Percentiles rank a stretch among this genome's conserved stretches.
These are phyloP conservation scores for Barbatosphaeria neglecta DNA, from an alignment of 495 filamentous ascomycete genomes.

Conservation along the genomic window DNA sequence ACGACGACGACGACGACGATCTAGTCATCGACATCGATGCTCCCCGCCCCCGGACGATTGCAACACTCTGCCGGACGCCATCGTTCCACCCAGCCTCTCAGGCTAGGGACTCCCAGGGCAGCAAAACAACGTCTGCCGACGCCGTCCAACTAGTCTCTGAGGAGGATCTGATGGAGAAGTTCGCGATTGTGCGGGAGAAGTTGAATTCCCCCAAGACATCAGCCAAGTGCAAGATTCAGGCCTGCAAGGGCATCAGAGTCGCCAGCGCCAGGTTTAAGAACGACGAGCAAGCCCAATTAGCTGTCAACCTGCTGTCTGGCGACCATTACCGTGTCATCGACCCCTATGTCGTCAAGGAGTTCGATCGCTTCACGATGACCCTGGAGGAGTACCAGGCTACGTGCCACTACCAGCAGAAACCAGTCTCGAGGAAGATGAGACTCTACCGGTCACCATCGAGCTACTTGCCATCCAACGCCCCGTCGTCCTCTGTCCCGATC, in stretches of 20 bases:
- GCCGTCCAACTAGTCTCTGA: background rate
- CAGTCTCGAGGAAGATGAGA: background rate
- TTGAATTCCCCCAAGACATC: background rate
- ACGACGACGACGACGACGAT: background rate
- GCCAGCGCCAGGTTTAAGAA: background rate
- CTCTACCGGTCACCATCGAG: background rate
- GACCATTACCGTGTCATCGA: background rate
- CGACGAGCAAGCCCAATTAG: background rate
- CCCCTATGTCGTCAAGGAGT: background rate
- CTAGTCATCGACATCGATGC: background rate
- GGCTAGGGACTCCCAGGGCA: too few species aligned
- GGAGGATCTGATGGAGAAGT: background rate
- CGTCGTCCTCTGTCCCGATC: background rate
- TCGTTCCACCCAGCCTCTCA: too few species aligned
- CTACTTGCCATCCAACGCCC: background rate
- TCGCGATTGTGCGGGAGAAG: background rate
- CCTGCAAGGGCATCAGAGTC: background rate
- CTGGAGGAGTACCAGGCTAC: background rate
- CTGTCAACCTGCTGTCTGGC: background rate
- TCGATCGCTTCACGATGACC: background rate
- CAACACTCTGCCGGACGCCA: too few species aligned
- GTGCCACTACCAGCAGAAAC: too few species aligned
- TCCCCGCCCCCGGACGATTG: background rate
- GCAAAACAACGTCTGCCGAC: too few species aligned
- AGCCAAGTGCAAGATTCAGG: background rate